Conservation (phyloP, 2,329 filamentous ascomycete species). For the Fusarium tupiense region DNA sequence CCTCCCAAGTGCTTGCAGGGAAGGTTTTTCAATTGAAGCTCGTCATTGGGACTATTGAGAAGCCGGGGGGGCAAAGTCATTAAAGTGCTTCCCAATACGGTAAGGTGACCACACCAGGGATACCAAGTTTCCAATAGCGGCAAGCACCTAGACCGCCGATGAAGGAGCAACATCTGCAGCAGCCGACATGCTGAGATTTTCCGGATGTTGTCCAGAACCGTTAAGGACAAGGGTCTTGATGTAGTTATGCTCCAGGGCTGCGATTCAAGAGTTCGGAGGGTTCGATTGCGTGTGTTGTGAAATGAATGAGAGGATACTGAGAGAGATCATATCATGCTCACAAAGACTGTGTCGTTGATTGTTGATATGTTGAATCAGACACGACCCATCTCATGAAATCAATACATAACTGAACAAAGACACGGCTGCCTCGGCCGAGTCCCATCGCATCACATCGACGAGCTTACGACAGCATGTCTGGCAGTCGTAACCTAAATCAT, state of each 20-base stretch:
- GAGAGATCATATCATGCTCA: neutral
- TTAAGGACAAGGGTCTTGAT: conserved; percentile 14
- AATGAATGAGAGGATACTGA: neutral
- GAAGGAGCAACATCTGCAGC: conserved; percentile 20
- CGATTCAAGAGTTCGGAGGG: neutral
- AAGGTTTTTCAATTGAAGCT: conserved; percentile 13
- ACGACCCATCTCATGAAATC: neutral
- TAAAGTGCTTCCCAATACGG: conserved; percentile 29
- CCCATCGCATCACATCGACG: neutral
- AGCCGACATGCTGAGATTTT: conserved; percentile 25
- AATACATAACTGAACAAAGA: conserved; percentile 19
- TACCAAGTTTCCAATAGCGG: conserved; percentile 31
- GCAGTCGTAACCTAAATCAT: conserved; percentile 15
- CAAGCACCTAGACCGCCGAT: conserved; percentile 31
- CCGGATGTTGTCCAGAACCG: conserved; percentile 10
- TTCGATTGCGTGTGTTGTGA: neutral
- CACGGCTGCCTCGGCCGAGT: conserved; percentile 4
- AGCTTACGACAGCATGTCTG: conserved; percentile 23
- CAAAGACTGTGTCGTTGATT: neutral
- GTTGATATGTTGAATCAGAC: neutral
- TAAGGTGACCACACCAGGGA: conserved; percentile 13
- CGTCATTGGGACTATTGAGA: conserved; percentile 32
- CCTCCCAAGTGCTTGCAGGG: conserved; percentile 23
- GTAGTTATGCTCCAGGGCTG: neutral
- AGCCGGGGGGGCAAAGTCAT: conserved; percentile 25